These are phyloP conservation scores for Amyloporia xantha DNA, from an alignment of 768 basidiomycete genomes.

Conservation along the genomic window DNA sequence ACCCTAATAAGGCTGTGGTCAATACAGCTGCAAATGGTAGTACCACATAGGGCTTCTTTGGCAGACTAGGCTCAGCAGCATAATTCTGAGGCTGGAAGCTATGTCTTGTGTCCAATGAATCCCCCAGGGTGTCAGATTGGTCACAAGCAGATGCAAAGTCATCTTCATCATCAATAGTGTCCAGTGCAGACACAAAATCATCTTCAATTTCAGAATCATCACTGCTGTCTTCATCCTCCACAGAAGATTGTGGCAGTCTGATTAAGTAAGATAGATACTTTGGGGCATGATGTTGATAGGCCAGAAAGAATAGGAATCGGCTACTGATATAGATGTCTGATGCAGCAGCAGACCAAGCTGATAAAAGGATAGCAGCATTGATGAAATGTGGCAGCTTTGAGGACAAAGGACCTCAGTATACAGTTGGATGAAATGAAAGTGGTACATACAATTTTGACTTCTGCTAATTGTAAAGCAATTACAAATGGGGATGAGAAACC, in stretches of 20 bases:
- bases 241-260: slow-evolving; percentile 8
- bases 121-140: background rate
- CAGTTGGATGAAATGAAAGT: no score
- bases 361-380: slow-evolving; percentile 38
- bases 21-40: slow-evolving; percentile 16
- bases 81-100: no score
- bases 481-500: slow-evolving; percentile 40
- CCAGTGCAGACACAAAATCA: background rate
- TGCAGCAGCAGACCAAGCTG: slow-evolving; percentile 51
- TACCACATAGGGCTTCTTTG: slow-evolving; percentile 2
- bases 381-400: slow-evolving; percentile 31
- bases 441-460: slow-evolving; percentile 36
- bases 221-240: background rate
- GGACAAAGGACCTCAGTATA: no score
- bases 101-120: background rate
- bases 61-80: no score
- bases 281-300: slow-evolving; percentile 37
- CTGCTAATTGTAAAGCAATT: slow-evolving; percentile 36
- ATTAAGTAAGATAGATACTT: slow-evolving; percentile 18
- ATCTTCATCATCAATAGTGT: no score
- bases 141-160: background rate
- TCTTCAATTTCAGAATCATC: background rate
- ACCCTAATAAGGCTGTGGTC: slow-evolving; percentile 11
- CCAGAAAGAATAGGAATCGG: slow-evolving; percentile 45
- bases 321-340: slow-evolving; percentile 47